Conservation (phyloP, 208 protist genomes). For the Acanthamoeba lenticulata region DNA sequence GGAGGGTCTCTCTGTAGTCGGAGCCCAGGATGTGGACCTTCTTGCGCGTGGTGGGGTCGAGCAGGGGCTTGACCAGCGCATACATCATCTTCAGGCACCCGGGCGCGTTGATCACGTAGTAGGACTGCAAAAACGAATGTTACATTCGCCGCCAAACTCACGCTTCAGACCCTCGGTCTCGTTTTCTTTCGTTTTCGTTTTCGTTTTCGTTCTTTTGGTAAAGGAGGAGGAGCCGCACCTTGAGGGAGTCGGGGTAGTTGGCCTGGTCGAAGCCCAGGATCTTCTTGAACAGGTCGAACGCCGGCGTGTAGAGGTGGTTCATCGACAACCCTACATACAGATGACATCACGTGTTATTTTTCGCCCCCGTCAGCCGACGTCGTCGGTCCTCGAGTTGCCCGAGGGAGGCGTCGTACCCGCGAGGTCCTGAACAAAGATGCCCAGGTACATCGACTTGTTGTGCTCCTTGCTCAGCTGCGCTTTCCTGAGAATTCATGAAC, state of each 20-base stretch:
- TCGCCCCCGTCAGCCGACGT: too few species aligned
- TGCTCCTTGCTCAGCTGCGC: not conserved
- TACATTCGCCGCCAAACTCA: too few species aligned
- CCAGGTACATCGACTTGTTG: not conserved
- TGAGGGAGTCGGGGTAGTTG: not conserved
- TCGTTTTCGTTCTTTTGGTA: too few species aligned
- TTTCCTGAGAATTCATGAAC: not conserved
- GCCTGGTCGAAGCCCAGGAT: not conserved
- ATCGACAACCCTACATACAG: too few species aligned
- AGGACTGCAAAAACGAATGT: too few species aligned
- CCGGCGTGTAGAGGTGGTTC: not conserved
- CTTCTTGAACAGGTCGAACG: not conserved
- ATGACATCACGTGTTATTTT: too few species aligned
- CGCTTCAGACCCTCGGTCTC: not conserved
- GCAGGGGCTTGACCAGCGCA: slow-evolving; percentile 20
- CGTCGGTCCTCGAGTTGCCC: too few species aligned
- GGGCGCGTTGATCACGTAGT: slow-evolving; percentile 17
- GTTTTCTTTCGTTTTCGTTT: not conserved
- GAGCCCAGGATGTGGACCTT: slow-evolving; percentile 8
- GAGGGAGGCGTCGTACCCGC: too few species aligned
- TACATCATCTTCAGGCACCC: not conserved
- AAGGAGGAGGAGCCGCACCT: not conserved
- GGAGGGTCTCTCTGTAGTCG: not conserved
- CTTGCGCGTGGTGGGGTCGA: slow-evolving; percentile 4
- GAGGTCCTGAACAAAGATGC: not conserved